phyloP scores from a whole-genome alignment of 139 green algal species.

The Volvox reticuliferus region DNA sequence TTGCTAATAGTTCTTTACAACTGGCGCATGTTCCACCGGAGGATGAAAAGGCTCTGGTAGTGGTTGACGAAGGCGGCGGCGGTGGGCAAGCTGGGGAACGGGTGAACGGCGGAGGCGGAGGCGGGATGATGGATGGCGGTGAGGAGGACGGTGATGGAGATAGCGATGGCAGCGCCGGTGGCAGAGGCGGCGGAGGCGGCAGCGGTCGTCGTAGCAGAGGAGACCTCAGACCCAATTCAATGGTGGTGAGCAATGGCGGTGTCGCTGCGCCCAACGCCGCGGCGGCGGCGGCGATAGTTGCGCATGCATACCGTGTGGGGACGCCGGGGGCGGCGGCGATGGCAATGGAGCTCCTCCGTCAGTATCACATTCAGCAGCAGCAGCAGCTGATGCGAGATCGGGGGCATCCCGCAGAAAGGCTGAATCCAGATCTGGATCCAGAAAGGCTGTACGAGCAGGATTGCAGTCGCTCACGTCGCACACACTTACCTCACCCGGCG shows the following conservation, averaged over 20 bases:
- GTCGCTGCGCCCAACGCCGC: not conserved
- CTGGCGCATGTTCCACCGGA: not conserved
- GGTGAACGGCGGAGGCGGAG: not conserved
- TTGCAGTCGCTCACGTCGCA: not conserved
- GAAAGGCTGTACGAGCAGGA: not conserved
- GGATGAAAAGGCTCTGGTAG: not conserved
- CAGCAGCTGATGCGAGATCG: slow-evolving; percentile 7
- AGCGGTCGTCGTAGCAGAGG: not conserved
- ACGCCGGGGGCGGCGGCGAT: not conserved
- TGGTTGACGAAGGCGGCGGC: not conserved
- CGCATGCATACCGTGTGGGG: not conserved
- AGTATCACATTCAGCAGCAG: not conserved
- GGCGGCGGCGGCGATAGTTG: not conserved
- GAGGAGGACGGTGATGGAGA: not conserved
- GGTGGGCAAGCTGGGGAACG: not conserved
- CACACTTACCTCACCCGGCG: too few species aligned
- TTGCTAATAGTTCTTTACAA: not conserved
- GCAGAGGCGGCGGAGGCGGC: not conserved
- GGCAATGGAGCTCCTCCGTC: not conserved
- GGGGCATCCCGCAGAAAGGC: not conserved
- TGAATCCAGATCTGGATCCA: not conserved
- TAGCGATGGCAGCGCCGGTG: not conserved
- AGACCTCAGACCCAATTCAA: too few species aligned
- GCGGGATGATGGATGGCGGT: not conserved
- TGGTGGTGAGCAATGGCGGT: too few species aligned